These are phyloP conservation scores for Cocos nucifera DNA, from an alignment of 176 grass and related monocot genomes.

Conservation along the genomic window DNA sequence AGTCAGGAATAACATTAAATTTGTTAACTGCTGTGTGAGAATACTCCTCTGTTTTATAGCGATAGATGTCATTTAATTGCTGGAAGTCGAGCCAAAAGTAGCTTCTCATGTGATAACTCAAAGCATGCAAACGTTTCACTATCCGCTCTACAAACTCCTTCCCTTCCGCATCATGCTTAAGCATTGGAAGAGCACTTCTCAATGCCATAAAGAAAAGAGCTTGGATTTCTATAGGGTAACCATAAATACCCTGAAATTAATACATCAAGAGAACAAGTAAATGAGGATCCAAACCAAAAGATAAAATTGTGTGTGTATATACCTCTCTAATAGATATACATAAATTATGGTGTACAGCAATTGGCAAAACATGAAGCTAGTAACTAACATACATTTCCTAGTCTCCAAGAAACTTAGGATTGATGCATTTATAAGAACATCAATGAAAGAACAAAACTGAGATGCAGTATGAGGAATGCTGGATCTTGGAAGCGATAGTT, in stretches of 20 bases:
- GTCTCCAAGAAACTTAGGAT: no score
- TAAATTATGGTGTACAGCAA: no score
- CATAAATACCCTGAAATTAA: conserved; percentile 32
- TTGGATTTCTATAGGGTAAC: conserved; percentile 45
- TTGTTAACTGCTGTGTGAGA: conserved; percentile 38
- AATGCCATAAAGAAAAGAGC: conserved; percentile 46
- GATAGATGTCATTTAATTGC: conserved; percentile 41
- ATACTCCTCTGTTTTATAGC: conserved; percentile 46
- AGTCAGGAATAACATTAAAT: conserved; percentile 41
- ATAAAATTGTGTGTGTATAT: no score
- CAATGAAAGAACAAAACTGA: no score
- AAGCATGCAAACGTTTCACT: conserved; percentile 31
- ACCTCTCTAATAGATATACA: no score
- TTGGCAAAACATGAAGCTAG: no score
- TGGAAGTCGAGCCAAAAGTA: conserved; percentile 51
- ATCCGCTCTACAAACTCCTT: conserved; percentile 37
- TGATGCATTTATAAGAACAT: no score
- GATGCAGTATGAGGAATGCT: no score
- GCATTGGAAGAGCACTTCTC: conserved; percentile 21
- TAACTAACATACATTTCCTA: no score
- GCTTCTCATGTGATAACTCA: conserved; percentile 43
- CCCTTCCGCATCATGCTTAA: conserved; percentile 38
- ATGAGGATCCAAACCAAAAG: no score
- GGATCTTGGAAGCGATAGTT: no score
- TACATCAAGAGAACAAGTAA: no score